Base-by-base conservation (phyloP, 805 yeast species). In the Pichia sporocuriosa region DNA sequence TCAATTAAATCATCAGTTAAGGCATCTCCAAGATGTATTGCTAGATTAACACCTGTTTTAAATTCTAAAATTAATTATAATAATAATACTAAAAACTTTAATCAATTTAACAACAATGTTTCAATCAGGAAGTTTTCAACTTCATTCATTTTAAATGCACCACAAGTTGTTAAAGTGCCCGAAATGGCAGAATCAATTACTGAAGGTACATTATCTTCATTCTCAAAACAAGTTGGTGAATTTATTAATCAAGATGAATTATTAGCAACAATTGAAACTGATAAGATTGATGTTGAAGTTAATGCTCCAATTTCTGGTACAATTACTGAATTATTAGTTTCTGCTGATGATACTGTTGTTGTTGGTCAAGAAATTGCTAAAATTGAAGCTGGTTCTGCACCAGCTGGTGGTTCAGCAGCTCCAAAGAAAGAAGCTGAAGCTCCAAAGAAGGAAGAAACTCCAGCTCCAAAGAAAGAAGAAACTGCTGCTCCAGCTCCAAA, bases 181-280 rank as follows among this genome's bases (percentile, higher is more conserved):
- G 94, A 86, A 51, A 88, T 93, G 97, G 97, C 98, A 33, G 98
- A 93, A 69, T 89, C 97, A 38, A 82, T 93, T 59, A 86, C 96
- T 32, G 98, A 93, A 66, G 98, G 98, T 62, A 86, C 97, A 37
- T 74, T 93, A 52, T 71, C 85, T 50, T 55, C 74, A 15, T 81
- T 69, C 59, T 68, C 71, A 50, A 82, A 81, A 61, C 67, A 76
- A 47, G 87, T 88, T 47, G 98, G 98, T 52, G 97, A 90, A 46
- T 88, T 67, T 55, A 90, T 90, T 42, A 76, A 35, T 6, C 20
- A 35, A 28, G 38, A 35, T 28, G 38, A 35, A 21, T 26, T 35
- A 51, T 72, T 93, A 53, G 97, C 97, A 44, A 89, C 97, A 50
- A 90, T 93, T 55, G 98, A 93, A 70, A 93, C 98, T 37, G 98